Base-by-base conservation (phyloP, 176 grass and related monocot species). In the Cenchrus fungigraminus region DNA sequence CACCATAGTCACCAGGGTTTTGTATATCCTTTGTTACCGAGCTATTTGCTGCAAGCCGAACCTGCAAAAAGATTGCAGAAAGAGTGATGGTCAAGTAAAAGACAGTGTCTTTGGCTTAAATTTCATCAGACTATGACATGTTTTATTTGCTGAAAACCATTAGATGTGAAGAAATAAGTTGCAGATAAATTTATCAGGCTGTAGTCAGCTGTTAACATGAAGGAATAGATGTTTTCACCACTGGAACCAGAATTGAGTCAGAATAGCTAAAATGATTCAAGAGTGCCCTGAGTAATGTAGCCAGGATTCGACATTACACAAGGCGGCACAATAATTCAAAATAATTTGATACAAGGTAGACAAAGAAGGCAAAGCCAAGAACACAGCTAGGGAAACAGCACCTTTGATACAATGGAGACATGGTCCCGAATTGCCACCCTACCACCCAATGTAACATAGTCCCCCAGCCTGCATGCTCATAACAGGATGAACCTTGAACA, bases 371-470 rank as follows among this genome's bases (percentile, higher is more conserved):
- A 28, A 74, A 4, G 6, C 7, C 12, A 14, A 65, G 32, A 0
- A 77, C 0, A 81, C 13, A 77, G 25, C 16, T 65, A 12, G 1
- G 2, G 19, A 79, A 64, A 62, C 60, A 74, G 5, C 52, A 95
- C 90, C 93, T 95, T 90, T 40, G 93, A 95, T 70, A 71, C 85
- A 82, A 95, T 32, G 9, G 88, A 84, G 55, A 95, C 88, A 71
- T 95, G 93, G 81, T 95, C 93, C 17, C 86, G 64, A 32, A 95
- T 72, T 50, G 88, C 90, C 71, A 88, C 93, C 81, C 93, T 78
- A 37, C 93, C 93, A 81, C 93, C 93, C 72, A 95, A 84, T 12
- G 86, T 90, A 43, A 95, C 83, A 66, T 95, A 92, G 73, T 92
- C 88, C 13, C 90, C 90, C 42, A 95, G 75, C 34, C 90, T 90